Evolutionary conservation across 2,329 filamentous ascomycete genomes (phyloP), one percentile per base, ranked within the genome.

Genomic region (Cladorrhinum sp.): DNA sequence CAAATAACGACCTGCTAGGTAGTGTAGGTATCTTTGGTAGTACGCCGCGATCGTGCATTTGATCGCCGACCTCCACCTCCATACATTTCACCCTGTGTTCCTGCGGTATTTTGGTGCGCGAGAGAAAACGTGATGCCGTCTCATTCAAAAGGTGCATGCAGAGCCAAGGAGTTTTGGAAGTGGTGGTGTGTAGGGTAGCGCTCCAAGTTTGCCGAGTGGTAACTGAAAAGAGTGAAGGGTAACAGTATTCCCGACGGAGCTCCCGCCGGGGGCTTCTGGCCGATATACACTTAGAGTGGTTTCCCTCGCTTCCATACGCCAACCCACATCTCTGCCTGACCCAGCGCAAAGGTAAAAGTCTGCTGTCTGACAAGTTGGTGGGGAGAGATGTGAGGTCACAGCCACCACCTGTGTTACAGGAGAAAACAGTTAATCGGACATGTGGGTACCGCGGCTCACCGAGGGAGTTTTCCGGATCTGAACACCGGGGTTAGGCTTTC

Each of bases 101-200:
- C 6, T 41, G 5, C 29, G 29, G 29, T 13, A 13, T 32, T 32
- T 32, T n/a, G n/a, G 29, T 32, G 29, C 29, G 55, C 59, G 53
- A 59, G 59, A 62, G 57, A 64, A 60, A 62, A 64, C 62, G 62
- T 64, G 62, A 64, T 59, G 59, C 41, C 4, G 48, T 53, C 5
- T 57, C 25, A 51, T 18, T 41, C 16, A 4, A 7, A n/a, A 29
- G 16, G 12, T 18, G 12, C 23, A 25, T 36, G 51, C 24, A 32
- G 16, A n/a, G 24, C 36, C 24, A 41, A 27, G n/a, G 25, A 10
- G 58, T 51, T 13, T 45, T 41, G 36, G 16, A 41, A n/a, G 41
- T 45, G 18, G 41, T 36, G 25, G 24, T 25, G 48, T 54, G 51
- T 50, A n/a, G n/a, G n/a, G n/a, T n/a, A 48, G 24, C 32, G 58